Conservation (phyloP, 306 rosid species). For the Casuarina glauca region DNA sequence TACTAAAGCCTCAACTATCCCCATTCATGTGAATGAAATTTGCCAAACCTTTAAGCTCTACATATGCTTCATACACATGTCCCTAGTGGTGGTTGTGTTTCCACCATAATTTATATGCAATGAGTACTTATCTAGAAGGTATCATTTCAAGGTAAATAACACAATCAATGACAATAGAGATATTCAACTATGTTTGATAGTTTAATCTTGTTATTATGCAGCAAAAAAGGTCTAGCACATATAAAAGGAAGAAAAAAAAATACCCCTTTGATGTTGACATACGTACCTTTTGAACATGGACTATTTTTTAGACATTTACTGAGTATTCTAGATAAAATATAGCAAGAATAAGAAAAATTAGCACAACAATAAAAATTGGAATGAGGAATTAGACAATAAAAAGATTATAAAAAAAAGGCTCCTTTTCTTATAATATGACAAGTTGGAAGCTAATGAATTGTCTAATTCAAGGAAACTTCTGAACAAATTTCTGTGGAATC, state of each 20-base stretch:
- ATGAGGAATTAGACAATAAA: neutral
- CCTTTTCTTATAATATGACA: neutral
- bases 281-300: slow-evolving; percentile 32
- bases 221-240: too few species aligned
- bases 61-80: slow-evolving; percentile 51
- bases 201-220: neutral
- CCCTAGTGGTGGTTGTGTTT: slow-evolving; percentile 37
- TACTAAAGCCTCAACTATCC: slow-evolving; percentile 60
- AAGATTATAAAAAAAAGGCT: too few species aligned
- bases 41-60: slow-evolving; percentile 50
- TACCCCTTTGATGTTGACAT: neutral
- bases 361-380: neutral
- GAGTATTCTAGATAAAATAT: slow-evolving; percentile 6
- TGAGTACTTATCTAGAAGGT: slow-evolving; percentile 26
- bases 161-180: neutral
- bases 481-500: slow-evolving; percentile 29
- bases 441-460: slow-evolving; percentile 24
- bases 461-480: slow-evolving; percentile 10
- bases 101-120: slow-evolving; percentile 68
- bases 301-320: neutral
- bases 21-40: slow-evolving; percentile 17
- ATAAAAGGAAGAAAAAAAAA: neutral
- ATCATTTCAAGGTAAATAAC: neutral
- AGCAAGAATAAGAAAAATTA: neutral
- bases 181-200: neutral